Evolutionary conservation across 495 filamentous ascomycete genomes (phyloP), one percentile per base, ranked within the genome.

Genomic region (Neurospora sp.): DNA sequence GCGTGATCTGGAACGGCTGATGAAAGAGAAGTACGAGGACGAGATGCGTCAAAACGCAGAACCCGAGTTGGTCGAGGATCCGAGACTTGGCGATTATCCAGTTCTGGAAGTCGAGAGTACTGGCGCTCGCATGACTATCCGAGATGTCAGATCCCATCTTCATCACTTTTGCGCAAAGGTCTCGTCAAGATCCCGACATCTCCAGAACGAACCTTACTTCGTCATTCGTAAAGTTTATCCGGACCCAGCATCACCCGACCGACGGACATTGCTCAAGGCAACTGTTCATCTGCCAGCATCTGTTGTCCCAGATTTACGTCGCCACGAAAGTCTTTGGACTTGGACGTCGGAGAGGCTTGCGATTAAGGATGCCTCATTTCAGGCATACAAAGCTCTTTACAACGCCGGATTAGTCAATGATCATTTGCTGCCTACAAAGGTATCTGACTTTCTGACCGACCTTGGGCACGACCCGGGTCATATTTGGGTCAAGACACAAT

Each of bases 341-440:
- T 98, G 94, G 93, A 78, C 73, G 6, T 91, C 91, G 1, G 93
- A 97, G 78, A 88, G 85, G 46, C 89, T 86, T 69, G 95, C 96
- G 6, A 89, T 84, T 74, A 92, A 91, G 74, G 96, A 98, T 77
- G 91, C 93, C 3, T 92, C 94, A 0, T 96, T 97, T 70, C 87
- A 93, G 76, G 92, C 94, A 14, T 97, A 95, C 77, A 81, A 86
- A 37, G 85, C 85, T 3, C 85, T 99, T 0, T 89, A 94, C 76
- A 73, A 88, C 41, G 89, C 87, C 48, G 90, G 91, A 0, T 82
- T 97, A 31, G 81, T 98, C 27, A 93, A 94, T 69, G 87, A 97
- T 53, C 88, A 97, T 74, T 84, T 98, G 1, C 83, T 97, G 71
- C 95, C 96, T 1, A 73, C 83, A 12, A 80, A 74, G 68, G 79